phyloP scores from a whole-genome alignment of 441 rosid species.

The Populus tomentosa region DNA sequence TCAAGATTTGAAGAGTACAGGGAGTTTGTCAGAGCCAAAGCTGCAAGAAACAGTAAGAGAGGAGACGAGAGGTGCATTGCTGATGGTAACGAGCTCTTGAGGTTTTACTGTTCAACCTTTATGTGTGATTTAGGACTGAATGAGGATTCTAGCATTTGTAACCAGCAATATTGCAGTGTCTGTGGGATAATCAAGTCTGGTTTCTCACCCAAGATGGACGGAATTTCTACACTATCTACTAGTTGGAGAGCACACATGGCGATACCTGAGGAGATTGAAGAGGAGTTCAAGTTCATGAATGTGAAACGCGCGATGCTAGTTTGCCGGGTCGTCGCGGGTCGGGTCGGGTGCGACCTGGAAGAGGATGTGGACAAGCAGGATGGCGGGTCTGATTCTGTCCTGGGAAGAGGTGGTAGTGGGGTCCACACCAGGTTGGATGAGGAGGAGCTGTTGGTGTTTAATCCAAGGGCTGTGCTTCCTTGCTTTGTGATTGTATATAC shows the following conservation, averaged over 20 bases:
- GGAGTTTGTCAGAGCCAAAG: slow-evolving; percentile 71
- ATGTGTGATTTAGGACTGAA: slow-evolving; percentile 65
- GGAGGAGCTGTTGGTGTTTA: slow-evolving; percentile 81
- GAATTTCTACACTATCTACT: slow-evolving; percentile 68
- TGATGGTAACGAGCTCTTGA: slow-evolving; percentile 88
- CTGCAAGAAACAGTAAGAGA: slow-evolving; percentile 39
- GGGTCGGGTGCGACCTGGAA: slow-evolving; percentile 61
- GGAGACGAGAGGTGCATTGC: slow-evolving; percentile 84
- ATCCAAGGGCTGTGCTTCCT: slow-evolving; percentile 98
- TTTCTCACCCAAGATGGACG: slow-evolving; percentile 87
- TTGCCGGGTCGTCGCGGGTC: slow-evolving; percentile 88
- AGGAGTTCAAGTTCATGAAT: slow-evolving; percentile 88
- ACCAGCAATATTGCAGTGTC: slow-evolving; percentile 70
- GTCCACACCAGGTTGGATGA: slow-evolving; percentile 48
- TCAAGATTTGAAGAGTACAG: slow-evolving; percentile 85
- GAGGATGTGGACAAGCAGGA: slow-evolving; percentile 42
- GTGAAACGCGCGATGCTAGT: slow-evolving; percentile 88
- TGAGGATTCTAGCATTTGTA: slow-evolving; percentile 54
- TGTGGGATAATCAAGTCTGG: slow-evolving; percentile 83
- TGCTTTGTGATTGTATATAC: slow-evolving; percentile 88
- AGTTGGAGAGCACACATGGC: slow-evolving; percentile 86
- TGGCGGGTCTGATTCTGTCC: slow-evolving; percentile 74
- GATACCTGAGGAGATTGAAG: slow-evolving; percentile 73
- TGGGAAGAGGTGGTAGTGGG: slow-evolving; percentile 53
- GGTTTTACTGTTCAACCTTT: slow-evolving; percentile 85